These are phyloP conservation scores for Haplosporangium gracile DNA, from an alignment of 192 early-diverging fungal species.

Conservation along the genomic window DNA sequence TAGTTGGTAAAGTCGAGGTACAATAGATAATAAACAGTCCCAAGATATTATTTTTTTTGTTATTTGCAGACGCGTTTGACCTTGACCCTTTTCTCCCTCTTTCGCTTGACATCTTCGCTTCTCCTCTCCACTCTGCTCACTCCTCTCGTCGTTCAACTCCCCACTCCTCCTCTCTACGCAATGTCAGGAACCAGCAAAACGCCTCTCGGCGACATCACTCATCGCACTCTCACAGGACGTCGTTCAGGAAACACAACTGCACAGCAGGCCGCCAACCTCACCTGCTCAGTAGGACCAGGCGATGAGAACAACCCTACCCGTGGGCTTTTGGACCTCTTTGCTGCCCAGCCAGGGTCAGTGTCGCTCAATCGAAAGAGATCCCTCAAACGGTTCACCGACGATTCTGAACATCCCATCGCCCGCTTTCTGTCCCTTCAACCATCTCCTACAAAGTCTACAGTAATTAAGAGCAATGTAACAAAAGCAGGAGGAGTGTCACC, in stretches of 20 bases:
- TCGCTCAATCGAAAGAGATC: conserved; percentile 30
- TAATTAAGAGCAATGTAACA: not conserved
- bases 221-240: conserved; percentile 17
- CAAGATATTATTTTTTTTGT: not conserved
- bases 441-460: not conserved
- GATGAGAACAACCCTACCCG: conserved; percentile 46
- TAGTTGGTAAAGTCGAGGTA: not conserved
- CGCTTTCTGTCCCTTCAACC: not conserved
- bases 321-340: conserved; percentile 49
- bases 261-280: conserved; percentile 2
- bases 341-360: conserved; percentile 28
- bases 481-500: not conserved
- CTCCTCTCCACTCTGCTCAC: not conserved
- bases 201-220: conserved; percentile 50
- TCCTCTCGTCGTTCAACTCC: not conserved
- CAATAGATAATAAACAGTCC: not conserved
- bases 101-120: not conserved
- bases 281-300: conserved; percentile 17
- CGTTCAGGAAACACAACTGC: conserved; percentile 18
- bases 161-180: not conserved
- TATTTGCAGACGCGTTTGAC: conserved; percentile 11
- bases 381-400: conserved; percentile 29
- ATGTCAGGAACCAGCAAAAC: conserved; percentile 11
- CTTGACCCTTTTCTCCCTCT: not conserved
- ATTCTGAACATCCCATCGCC: conserved; percentile 1